Base-by-base conservation (phyloP, 2,329 filamentous ascomycete genomes). In the Dendryphion nanum region DNA sequence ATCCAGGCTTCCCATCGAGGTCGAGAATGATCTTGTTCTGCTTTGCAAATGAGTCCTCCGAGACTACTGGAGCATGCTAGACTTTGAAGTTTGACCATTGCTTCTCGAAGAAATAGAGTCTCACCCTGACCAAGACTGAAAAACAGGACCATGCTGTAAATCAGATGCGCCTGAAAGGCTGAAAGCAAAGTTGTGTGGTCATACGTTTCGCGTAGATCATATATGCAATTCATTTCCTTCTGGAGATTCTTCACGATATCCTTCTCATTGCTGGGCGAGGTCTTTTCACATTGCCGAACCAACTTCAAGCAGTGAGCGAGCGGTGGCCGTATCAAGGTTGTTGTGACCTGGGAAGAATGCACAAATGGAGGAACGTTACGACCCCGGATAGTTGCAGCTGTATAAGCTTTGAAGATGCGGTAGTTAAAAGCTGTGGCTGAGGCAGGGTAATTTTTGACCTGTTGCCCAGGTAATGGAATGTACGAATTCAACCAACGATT, bases 1-100 rank as follows among this genome's bases (percentile, higher is more conserved):
- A 78, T 70, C 77, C 77, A 81, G 1, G 65, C 59, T 40, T 77
- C 74, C 77, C 76, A 78, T 5, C 38, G 56, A 0, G 76, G 76
- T 2, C 68, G 64, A 0, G 51, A 41, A 1, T 56, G 55, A 2
- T 58, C 40, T 12, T 59, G 50, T 38, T 78, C 76, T 1, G 6
- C 15, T 16, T 17, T 30, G 16, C 29, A 30, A 13, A 69, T 51
- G 2, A 79, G 64, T 0, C 75, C 75, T 10, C 30, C 17, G 7
- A 23, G 30, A n/a, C 13, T 30, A 18, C 7, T 24, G 6, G 56
- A 50, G 38, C 66, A 72, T 4, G 76, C 75, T 13, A 79, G 44
- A 4, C 74, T 70, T 53, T 78, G 74, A 1, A 79, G 63, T 8
- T 70, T 71, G 37, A 77, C 71, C 52, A 77, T 71, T 3, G 64